phyloP scores from a whole-genome alignment of 129 eudicot species.

The Arctium minus region DNA sequence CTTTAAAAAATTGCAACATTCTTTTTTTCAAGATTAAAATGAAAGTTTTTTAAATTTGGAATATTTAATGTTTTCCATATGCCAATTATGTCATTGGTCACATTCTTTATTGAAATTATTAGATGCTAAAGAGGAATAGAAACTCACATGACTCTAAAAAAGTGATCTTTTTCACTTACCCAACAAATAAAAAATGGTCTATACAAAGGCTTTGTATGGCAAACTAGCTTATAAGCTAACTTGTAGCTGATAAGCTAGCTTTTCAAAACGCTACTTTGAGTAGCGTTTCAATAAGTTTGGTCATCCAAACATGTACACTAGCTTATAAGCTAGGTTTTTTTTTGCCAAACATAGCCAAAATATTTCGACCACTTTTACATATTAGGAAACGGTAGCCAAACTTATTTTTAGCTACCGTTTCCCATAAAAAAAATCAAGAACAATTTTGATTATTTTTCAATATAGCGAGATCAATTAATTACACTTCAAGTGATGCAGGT shows the following conservation, averaged over 20 bases:
- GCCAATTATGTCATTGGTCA: neutral
- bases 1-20: neutral
- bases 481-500: slow-evolving; percentile 27
- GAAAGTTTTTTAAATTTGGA: neutral
- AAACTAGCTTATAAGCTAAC: too few species aligned
- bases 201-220: too few species aligned
- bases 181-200: neutral
- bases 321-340: too few species aligned
- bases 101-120: neutral
- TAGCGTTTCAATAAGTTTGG: too few species aligned
- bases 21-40: neutral
- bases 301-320: too few species aligned
- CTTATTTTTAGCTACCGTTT: neutral
- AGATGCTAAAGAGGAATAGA: neutral
- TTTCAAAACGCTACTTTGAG: too few species aligned
- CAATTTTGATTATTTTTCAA: neutral
- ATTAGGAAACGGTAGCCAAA: neutral
- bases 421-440: neutral
- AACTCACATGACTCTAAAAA: neutral
- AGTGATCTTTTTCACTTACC: neutral
- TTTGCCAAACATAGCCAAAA: too few species aligned
- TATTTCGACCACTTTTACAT: neutral
- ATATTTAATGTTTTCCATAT: neutral
- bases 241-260: too few species aligned
- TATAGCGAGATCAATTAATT: neutral